These are phyloP conservation scores for Bruguiera sexangula DNA, from an alignment of 345 rosid species.

Conservation along the genomic window DNA sequence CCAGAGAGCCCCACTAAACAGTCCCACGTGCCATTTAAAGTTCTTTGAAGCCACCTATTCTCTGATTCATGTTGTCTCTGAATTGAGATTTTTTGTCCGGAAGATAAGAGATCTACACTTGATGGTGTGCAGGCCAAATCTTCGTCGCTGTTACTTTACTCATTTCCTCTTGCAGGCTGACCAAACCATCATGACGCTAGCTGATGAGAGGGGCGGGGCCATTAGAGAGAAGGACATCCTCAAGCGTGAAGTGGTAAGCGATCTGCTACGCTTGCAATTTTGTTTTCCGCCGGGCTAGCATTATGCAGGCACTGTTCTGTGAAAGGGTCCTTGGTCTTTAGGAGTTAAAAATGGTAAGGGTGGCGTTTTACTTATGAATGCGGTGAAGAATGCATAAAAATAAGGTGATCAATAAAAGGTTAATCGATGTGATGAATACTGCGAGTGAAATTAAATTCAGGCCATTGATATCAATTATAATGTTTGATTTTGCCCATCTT, in stretches of 20 bases:
- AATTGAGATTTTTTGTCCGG: background rate
- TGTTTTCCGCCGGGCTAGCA: too few relatives aligned
- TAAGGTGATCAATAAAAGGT: too few relatives aligned
- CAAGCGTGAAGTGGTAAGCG: constrained; percentile 39
- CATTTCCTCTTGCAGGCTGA: constrained; percentile 43
- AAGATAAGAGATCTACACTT: background rate
- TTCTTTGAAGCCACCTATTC: background rate
- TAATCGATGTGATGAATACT: too few relatives aligned
- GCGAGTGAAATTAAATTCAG: background rate
- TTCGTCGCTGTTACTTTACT: background rate
- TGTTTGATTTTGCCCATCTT: background rate
- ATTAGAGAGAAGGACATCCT: constrained; percentile 37
- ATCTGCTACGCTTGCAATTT: background rate
- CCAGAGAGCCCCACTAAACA: too few relatives aligned
- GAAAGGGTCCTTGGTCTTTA: too few relatives aligned
- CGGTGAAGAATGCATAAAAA: too few relatives aligned
- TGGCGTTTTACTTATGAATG: too few relatives aligned
- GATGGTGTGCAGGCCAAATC: background rate
- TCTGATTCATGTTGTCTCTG: background rate
- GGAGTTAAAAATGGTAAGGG: too few relatives aligned
- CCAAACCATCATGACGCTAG: constrained; percentile 32
- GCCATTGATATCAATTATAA: background rate
- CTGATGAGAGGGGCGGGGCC: constrained; percentile 34
- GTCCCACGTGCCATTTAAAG: too few relatives aligned
- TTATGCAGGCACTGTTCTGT: too few relatives aligned